phyloP scores from a whole-genome alignment of 805 yeast species.

The Saccharomycopsis capsularis region DNA sequence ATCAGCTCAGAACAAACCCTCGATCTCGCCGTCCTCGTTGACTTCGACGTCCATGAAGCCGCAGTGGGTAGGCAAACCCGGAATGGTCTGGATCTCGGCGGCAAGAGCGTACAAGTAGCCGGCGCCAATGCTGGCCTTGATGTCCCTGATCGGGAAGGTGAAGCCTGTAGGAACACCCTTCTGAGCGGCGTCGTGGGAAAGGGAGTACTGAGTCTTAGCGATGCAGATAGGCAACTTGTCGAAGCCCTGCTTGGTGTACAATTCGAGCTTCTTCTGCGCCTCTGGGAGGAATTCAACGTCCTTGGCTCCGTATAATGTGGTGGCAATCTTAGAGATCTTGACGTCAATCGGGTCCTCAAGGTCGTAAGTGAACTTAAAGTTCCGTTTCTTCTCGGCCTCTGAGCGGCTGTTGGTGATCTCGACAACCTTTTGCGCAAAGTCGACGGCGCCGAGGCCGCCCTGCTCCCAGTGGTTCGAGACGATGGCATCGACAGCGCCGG shows the following conservation, averaged over 20 bases:
- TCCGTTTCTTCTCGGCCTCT: constrained; percentile 33
- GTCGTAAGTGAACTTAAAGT: constrained; percentile 52
- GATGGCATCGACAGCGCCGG: constrained; percentile 76
- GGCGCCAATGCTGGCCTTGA: constrained; percentile 73
- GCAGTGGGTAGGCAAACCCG: constrained; percentile 79
- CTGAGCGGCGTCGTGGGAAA: constrained; percentile 74
- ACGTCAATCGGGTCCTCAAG: constrained; percentile 59
- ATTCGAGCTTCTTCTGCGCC: constrained; percentile 62
- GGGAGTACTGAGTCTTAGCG: constrained; percentile 80
- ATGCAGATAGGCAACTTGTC: constrained; percentile 75
- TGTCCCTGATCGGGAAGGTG: constrained; percentile 74
- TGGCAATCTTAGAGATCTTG: constrained; percentile 60
- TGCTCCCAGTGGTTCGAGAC: constrained; percentile 82
- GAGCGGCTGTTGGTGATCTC: constrained; percentile 36
- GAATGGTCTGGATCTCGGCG: constrained; percentile 80
- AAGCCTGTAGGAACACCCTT: constrained; percentile 82
- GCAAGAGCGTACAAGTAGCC: constrained; percentile 81
- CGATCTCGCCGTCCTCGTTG: constrained; percentile 71
- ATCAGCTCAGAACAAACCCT: constrained; percentile 56
- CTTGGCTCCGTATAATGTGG: constrained; percentile 72
- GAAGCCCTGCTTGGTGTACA: constrained; percentile 68
- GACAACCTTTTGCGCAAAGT: constrained; percentile 64
- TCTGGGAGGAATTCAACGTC: constrained; percentile 61
- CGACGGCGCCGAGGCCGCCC: constrained; percentile 78
- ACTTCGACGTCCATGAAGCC: constrained; percentile 86